These are phyloP conservation scores for Begonia fuchsioides DNA, from an alignment of 306 rosid genomes.

Conservation along the genomic window DNA sequence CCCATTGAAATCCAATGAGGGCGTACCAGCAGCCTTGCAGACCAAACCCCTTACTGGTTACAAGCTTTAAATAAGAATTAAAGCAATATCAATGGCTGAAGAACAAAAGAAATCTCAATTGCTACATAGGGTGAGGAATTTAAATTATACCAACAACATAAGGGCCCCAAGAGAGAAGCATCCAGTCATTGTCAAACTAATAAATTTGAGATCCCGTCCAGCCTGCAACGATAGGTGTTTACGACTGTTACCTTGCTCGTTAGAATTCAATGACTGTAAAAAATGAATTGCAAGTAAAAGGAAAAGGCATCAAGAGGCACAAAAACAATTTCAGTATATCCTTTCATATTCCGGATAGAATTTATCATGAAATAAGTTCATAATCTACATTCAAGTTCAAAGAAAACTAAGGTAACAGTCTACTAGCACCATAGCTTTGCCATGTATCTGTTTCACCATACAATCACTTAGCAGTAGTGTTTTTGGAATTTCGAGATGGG, in stretches of 20 bases:
- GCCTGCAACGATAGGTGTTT: conserved; percentile 36
- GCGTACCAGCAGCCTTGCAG: conserved; percentile 68
- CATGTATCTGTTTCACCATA: too few relatives aligned
- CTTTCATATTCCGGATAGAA: too few relatives aligned
- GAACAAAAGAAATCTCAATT: neutral
- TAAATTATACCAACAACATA: conserved; percentile 33
- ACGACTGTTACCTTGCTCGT: neutral
- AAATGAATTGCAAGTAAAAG: neutral
- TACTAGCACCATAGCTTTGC: too few relatives aligned
- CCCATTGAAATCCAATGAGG: conserved; percentile 77
- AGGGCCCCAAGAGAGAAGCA: conserved; percentile 53
- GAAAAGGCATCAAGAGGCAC: too few relatives aligned
- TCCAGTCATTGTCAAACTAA: conserved; percentile 69
- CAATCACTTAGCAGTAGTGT: too few relatives aligned
- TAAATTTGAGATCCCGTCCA: conserved; percentile 68
- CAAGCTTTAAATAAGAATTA: conserved; percentile 23
- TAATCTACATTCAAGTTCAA: too few relatives aligned
- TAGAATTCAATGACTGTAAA: neutral
- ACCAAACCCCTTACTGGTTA: conserved; percentile 51
- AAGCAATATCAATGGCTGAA: conserved; percentile 6
- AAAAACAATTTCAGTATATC: too few relatives aligned
- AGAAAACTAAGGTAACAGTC: too few relatives aligned
- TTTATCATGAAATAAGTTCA: too few relatives aligned
- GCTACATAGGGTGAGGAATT: conserved; percentile 6
- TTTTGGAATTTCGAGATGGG: too few relatives aligned